These are phyloP conservation scores for Rubroboletus satanas DNA, from an alignment of 768 basidiomycete genomes.

Conservation along the genomic window DNA sequence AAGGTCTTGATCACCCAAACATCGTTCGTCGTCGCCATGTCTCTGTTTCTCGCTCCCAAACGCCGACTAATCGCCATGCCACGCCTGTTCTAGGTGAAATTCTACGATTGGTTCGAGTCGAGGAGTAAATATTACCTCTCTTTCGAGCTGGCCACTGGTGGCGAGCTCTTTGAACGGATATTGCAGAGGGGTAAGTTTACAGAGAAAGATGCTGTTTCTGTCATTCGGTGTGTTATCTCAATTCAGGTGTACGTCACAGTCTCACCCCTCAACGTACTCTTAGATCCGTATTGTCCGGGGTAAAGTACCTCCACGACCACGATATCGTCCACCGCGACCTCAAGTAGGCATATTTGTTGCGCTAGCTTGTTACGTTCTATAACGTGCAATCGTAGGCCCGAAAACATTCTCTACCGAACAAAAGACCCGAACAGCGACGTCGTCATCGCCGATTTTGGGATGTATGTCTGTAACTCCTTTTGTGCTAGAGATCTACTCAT, in stretches of 20 bases:
- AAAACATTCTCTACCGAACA: slow-evolving; percentile 92
- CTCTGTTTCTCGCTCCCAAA: neutral
- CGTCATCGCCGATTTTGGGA: slow-evolving; percentile 97
- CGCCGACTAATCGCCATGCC: neutral
- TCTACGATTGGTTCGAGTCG: slow-evolving; percentile 96
- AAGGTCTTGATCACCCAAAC: slow-evolving; percentile 86
- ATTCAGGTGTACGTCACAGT: neutral
- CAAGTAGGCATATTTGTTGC: slow-evolving; percentile 50
- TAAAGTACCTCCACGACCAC: slow-evolving; percentile 85
- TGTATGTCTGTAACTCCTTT: slow-evolving; percentile 47
- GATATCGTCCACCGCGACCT: slow-evolving; percentile 96
- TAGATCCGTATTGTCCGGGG: slow-evolving; percentile 80
- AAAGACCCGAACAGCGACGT: slow-evolving; percentile 73
- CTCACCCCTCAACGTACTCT: neutral
- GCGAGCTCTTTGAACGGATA: slow-evolving; percentile 92
- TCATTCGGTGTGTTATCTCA: slow-evolving; percentile 54
- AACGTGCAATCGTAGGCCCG: slow-evolving; percentile 53
- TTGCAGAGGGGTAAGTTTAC: slow-evolving; percentile 85
- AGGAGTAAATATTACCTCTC: slow-evolving; percentile 92
- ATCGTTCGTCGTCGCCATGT: slow-evolving; percentile 52
- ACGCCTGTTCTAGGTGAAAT: slow-evolving; percentile 66
- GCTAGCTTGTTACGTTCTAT: neutral
- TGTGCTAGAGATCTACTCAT: neutral
- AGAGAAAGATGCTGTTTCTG: slow-evolving; percentile 81
- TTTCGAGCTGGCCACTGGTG: slow-evolving; percentile 91